Evolutionary conservation across 2,329 filamentous ascomycete species (phyloP).

Genomic region (Pyricularia grisea): DNA sequence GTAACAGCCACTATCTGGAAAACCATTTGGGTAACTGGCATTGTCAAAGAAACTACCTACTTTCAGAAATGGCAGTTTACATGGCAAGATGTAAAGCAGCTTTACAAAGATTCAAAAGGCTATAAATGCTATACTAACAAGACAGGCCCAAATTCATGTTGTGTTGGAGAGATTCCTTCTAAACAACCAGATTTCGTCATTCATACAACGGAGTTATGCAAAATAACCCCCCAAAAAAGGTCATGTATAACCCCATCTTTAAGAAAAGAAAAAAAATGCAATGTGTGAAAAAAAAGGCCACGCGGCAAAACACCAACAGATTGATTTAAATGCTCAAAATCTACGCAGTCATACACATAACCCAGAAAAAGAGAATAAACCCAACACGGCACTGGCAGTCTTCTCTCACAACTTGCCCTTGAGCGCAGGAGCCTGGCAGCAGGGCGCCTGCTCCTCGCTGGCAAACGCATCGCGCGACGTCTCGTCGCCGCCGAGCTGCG

Average conservation of each 20-base stretch:
- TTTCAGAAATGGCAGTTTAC: too few relatives aligned
- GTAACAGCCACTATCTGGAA: neutral
- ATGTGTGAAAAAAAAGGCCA: neutral
- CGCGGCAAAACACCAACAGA: neutral
- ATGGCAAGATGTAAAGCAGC: too few relatives aligned
- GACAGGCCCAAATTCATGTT: neutral
- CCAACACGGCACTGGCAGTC: too few relatives aligned
- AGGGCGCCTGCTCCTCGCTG: neutral
- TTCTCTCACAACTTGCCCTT: neutral
- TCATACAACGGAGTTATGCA: neutral
- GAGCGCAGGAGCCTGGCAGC: neutral
- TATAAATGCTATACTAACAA: neutral
- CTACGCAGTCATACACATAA: neutral
- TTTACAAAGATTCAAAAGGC: too few relatives aligned
- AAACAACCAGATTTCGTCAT: neutral
- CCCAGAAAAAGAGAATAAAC: neutral
- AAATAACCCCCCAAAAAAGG: neutral
- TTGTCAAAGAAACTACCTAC: too few relatives aligned
- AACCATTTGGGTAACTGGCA: too few relatives aligned
- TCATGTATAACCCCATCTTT: too few relatives aligned
- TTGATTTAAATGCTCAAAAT: neutral
- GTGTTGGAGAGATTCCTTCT: neutral
- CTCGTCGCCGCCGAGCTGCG: conserved; percentile 6
- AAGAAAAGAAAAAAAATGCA: too few relatives aligned
- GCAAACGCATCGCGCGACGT: conserved; percentile 8